A percentile compares a stretch with the other conserved stretches of the same genome.
phyloP scores from a whole-genome alignment of 139 green algal genomes.

The Mesotaenium endlicherianum region DNA sequence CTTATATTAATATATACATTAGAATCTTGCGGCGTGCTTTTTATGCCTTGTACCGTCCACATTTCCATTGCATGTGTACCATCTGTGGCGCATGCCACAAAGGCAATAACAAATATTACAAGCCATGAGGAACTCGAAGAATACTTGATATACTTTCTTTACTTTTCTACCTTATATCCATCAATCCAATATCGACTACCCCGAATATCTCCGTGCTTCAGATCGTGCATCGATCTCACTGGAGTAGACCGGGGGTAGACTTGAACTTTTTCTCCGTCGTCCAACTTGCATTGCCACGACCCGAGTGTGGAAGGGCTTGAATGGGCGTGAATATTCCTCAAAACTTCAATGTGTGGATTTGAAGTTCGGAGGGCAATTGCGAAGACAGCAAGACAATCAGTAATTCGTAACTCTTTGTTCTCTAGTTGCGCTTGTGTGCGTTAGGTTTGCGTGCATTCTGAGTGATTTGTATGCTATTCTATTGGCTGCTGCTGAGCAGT shows the following conservation, averaged over 20 bases:
- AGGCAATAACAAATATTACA: no score
- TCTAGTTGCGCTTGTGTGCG: not conserved
- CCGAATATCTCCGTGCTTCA: no score
- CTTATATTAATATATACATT: no score
- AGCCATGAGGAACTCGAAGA: no score
- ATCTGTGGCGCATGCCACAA: no score
- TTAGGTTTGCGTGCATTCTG: not conserved
- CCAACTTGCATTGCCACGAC: not conserved
- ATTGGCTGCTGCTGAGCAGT: not conserved
- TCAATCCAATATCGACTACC: no score
- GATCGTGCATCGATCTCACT: not conserved
- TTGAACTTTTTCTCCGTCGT: not conserved
- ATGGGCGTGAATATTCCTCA: not conserved
- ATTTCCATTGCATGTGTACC: no score
- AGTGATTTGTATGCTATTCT: not conserved
- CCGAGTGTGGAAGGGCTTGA: not conserved
- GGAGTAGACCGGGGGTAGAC: not conserved
- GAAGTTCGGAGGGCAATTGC: not conserved
- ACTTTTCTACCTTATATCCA: no score
- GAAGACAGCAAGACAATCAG: not conserved
- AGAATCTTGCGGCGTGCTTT: no score
- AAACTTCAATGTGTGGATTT: not conserved
- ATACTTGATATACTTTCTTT: no score
- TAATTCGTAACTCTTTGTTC: not conserved
- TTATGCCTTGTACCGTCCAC: no score